Percentiles rank a stretch among this genome's conserved stretches.
phyloP scores from a whole-genome alignment of 192 early-diverging fungal species.

The Coemansia aciculifera region DNA sequence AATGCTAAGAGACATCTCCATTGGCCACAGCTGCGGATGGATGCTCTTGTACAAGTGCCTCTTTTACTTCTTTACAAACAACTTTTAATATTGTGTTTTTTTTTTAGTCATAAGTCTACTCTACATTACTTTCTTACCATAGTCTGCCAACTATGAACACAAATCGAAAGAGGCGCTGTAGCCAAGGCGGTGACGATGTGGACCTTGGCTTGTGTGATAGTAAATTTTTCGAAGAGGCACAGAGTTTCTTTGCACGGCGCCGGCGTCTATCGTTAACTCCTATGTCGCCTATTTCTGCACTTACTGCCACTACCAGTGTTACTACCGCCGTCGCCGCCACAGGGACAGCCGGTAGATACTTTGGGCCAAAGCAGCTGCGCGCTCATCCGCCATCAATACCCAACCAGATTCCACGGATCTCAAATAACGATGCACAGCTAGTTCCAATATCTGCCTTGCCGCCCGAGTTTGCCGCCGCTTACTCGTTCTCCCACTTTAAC shows the following conservation, averaged over 20 bases:
- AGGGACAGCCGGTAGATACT: slow-evolving; percentile 10
- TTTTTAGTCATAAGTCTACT: not conserved
- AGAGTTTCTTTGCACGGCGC: not conserved
- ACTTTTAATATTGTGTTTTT: not conserved
- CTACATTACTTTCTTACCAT: not conserved
- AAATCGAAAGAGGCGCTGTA: not conserved
- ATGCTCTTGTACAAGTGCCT: not conserved
- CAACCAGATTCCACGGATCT: not conserved
- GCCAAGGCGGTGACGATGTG: not conserved
- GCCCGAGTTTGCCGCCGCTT: slow-evolving; percentile 10
- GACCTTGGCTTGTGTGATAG: not conserved
- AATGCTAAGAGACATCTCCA: not conserved
- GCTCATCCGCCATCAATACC: not conserved
- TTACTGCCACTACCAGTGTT: not conserved
- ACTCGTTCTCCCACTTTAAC: slow-evolving; percentile 36
- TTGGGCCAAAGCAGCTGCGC: slow-evolving; percentile 10
- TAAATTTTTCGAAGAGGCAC: not conserved
- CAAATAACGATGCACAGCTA: not conserved
- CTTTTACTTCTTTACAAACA: not conserved
- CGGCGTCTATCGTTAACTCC: not conserved
- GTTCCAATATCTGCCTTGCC: slow-evolving; percentile 19
- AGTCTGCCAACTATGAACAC: not conserved
- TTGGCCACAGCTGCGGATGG: not conserved
- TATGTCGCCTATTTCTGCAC: not conserved
- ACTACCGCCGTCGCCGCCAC: not conserved